Percentiles rank a stretch among this genome's conserved stretches.
These are phyloP conservation scores for Sindora glabra DNA, from an alignment of 306 rosid genomes.

Conservation along the genomic window DNA sequence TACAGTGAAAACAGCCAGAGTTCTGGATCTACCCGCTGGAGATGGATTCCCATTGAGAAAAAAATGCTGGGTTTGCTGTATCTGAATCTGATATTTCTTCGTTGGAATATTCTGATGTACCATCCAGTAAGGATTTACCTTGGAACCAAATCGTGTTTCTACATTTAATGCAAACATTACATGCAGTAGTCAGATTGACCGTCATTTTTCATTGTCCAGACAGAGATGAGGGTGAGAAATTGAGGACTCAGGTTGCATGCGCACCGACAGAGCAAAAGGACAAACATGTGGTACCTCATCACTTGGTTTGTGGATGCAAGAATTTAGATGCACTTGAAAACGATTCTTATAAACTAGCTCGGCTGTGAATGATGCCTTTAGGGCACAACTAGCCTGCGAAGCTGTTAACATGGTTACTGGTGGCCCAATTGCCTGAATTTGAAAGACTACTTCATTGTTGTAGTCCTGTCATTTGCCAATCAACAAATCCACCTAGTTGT, in stretches of 20 bases:
- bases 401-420: constrained; percentile 47
- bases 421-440: constrained; percentile 57
- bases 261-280: constrained; percentile 10
- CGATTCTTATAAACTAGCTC: constrained; percentile 31
- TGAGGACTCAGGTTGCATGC: constrained; percentile 7
- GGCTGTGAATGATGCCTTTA: constrained; percentile 42
- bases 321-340: constrained; percentile 21
- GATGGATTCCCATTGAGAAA: constrained; percentile 62
- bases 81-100: constrained; percentile 34
- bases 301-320: constrained; percentile 16
- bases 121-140: constrained; percentile 20
- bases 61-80: constrained; percentile 27
- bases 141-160: constrained; percentile 28
- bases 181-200: constrained; percentile 9
- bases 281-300: constrained; percentile 20
- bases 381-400: constrained; percentile 56
- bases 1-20: constrained; percentile 28
- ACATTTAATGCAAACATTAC: constrained; percentile 3
- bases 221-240: constrained; percentile 18
- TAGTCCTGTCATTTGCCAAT: constrained; percentile 49
- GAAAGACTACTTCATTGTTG: constrained; percentile 60
- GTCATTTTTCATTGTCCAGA: constrained; percentile 7
- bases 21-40: constrained; percentile 45
- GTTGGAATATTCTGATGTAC: constrained; percentile 29
- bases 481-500: constrained; percentile 25